Evolutionary conservation across 2,329 filamentous ascomycete genomes (phyloP).

Genomic region (Penicillium sp.): DNA sequence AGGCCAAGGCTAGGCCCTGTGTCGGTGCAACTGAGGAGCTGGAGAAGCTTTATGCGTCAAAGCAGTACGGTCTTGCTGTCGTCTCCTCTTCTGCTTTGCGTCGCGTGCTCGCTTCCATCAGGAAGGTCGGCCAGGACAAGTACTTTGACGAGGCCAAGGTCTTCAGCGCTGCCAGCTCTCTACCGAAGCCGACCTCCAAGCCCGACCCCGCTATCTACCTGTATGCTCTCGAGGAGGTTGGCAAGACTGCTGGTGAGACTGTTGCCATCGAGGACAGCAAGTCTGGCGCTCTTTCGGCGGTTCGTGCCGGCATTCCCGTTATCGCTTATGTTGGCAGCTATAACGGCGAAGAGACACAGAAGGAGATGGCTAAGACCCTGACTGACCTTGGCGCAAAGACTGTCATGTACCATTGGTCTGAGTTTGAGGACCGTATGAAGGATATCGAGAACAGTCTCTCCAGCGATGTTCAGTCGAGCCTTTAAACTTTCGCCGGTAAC

Average conservation of each 20-base stretch:
- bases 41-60: conserved; percentile 58
- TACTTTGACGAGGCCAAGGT: conserved; percentile 74
- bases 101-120: conserved; percentile 72
- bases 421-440: conserved; percentile 45
- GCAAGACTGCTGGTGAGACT: conserved; percentile 67
- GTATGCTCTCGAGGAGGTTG: conserved; percentile 70
- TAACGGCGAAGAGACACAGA: conserved; percentile 55
- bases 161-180: conserved; percentile 77
- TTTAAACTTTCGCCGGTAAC: conserved; percentile 7
- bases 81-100: conserved; percentile 78
- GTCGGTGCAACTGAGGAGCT: conserved; percentile 66
- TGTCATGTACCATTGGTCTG: conserved; percentile 55
- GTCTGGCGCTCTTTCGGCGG: conserved; percentile 74
- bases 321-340: conserved; percentile 86
- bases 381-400: conserved; percentile 60
- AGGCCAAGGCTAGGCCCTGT: conserved; percentile 66
- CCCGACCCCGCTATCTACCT: conserved; percentile 88
- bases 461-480: conserved; percentile 17
- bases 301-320: conserved; percentile 73
- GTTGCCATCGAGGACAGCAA: conserved; percentile 87
- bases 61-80: conserved; percentile 72
- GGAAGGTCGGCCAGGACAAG: conserved; percentile 74
- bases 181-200: conserved; percentile 80
- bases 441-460: conserved; percentile 38
- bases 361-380: conserved; percentile 64